Conservation (phyloP, 148 eudicot genomes). For the Cornus suecica region DNA sequence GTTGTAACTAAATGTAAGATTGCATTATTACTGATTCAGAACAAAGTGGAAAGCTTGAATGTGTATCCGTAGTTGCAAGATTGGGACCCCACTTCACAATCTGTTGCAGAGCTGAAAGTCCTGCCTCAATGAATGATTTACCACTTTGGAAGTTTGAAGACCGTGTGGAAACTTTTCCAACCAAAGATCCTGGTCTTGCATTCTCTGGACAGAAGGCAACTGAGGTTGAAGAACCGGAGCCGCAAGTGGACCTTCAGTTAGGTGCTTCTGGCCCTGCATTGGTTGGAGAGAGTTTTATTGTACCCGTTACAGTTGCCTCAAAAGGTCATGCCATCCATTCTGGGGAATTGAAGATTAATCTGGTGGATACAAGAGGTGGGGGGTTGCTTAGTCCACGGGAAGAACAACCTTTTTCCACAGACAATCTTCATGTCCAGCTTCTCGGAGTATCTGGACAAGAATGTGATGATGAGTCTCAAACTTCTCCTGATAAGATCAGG, state of each 20-base stretch:
- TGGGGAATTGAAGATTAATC: constrained; percentile 89
- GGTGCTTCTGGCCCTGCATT: constrained; percentile 77
- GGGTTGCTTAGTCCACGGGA: constrained; percentile 96
- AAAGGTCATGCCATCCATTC: constrained; percentile 76
- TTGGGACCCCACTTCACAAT: constrained; percentile 72
- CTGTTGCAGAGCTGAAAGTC: constrained; percentile 93
- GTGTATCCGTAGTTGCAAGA: constrained; percentile 68
- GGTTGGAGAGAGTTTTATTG: constrained; percentile 79
- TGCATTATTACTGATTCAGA: constrained; percentile 42
- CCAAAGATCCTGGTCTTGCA: constrained; percentile 83
- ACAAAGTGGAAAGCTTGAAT: constrained; percentile 97
- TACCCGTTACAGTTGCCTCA: constrained; percentile 71
- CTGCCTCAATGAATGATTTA: constrained; percentile 82
- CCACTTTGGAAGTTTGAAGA: constrained; percentile 98
- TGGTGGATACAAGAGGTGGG: constrained; percentile 93
- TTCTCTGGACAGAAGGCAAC: constrained; percentile 84
- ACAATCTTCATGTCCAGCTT: constrained; percentile 87
- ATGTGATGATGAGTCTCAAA: constrained; percentile 36
- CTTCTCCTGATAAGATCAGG: constrained; percentile 46
- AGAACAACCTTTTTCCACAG: constrained; percentile 52
- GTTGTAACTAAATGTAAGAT: neutral
- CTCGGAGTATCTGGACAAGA: constrained; percentile 59
- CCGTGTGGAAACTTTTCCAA: constrained; percentile 67
- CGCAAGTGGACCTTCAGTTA: constrained; percentile 72
- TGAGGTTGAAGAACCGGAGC: constrained; percentile 94